Base-by-base conservation (phyloP, 2,329 filamentous ascomycete genomes). In the Cordyceps tenuipes region DNA sequence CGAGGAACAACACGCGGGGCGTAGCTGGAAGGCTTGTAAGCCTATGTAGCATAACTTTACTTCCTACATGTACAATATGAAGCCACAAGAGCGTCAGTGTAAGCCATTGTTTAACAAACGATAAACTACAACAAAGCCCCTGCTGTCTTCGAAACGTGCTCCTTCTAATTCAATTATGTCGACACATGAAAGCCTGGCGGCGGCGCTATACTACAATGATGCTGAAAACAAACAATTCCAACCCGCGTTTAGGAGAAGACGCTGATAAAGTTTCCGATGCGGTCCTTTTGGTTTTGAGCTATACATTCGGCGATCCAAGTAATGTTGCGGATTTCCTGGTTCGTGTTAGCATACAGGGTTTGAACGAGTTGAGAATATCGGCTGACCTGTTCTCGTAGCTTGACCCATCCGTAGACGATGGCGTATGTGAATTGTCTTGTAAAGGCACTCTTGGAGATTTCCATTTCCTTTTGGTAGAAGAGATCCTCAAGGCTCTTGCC, bases 301-400 rank as follows among this genome's bases (percentile, higher is more conserved):
- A 99, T 99, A 78, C 94, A 99, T 76, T 99, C 94, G 23, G 94
- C 89, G 74, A 99, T 99, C 94, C 94, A 99, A 56, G 94, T 97
- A 70, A 99, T 96, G 76, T 99, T 99, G 66, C 94, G 89, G 69
- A 97, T 97, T 88, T 99, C 94, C 92, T 97, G 63, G 3, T 7
- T 21, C 3, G 21, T 21, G 5, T 46, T 29, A 68, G 80, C 68
- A 77, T 13, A 71, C 59, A 57, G 21, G 10, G 3, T 36, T 9
- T 36, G 8, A 36, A 0, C 8, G 59, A 29, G 29, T 6, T 29
- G 29, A 8, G 29, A 29, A 29, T 29, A 5, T 8, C 3, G 29
- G 72, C 86, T 73, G 76, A 96, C 93, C 86, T 99, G 94, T 76
- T 99, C 94, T 73, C 92, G 86, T 69, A 99, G 78, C 79, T 96